Base-by-base conservation (phyloP, 495 filamentous ascomycete genomes). In the Aspergillus asperescens region DNA sequence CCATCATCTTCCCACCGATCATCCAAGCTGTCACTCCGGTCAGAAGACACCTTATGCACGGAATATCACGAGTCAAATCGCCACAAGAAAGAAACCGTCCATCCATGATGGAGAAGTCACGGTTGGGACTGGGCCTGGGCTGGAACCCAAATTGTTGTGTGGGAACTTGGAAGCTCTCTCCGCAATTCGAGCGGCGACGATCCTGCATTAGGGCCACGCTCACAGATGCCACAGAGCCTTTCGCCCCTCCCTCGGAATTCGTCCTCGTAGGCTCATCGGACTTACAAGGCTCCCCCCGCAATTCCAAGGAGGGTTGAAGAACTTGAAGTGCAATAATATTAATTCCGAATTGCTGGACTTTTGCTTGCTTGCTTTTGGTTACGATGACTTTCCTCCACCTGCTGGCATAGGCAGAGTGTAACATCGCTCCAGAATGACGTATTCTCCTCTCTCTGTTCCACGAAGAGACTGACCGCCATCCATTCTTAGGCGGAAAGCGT, bases 111-210 rank as follows among this genome's bases (percentile, higher is more conserved):
- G 16, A 10, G 1, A 9, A 20, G 7, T 7, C 15, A 15, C 28
- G 25, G 16, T 28, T 7, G 43, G 15, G 15, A 51, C 40, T 40
- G 34, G 49, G 48, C 27, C 35, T 46, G 54, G 42, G 18, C 25
- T 32, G 41, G 16, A 43, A 35, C 35, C 38, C 20, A 38, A 52
- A 35, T 38, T 29, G 20, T n/a, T 28, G 35, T n/a, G 31, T 45
- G 48, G 19, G 48, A n/a, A n/a, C n/a, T n/a, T n/a, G 55, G 45
- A 61, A 60, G 58, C 58, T 61, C 59, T 58, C 59, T 61, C 59
- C 59, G 59, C 59, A 61, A 55, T 61, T 55, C 45, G 42, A 45
- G 41, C 50, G 47, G 32, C 32, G 57, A 53, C 50, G 54, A 61
- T 61, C 50, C 58, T 61, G 58, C 54, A 56, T 50, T 29, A 47